Base-by-base conservation (phyloP, 2,329 filamentous ascomycete species). In the Monilinia fructicola region DNA sequence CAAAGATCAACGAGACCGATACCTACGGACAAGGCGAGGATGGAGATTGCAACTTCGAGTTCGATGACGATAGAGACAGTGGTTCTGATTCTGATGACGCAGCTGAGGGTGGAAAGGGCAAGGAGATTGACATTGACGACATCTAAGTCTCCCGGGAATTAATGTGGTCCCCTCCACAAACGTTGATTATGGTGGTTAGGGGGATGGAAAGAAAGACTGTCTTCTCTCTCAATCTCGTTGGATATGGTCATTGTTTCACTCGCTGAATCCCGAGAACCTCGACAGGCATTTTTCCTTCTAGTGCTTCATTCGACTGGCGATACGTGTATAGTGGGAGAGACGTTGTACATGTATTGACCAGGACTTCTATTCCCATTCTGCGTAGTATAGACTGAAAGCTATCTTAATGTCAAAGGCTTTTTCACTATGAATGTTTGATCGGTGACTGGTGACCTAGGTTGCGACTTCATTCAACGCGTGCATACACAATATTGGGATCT, bases 1-100 rank as follows among this genome's bases (percentile, higher is more conserved):
- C 95, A 79, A 98, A 98, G 90, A 99, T 99, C 87, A 99, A 99
- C 87, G 95, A 99, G 87, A 97, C 93, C 71, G 95, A 98, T 81
- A 96, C 92, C 58, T 96, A 90, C 77, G 87, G 92, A 76, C 91
- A 93, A 80, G 91, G 93, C 79, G 93, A 93, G 80, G 90, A 96
- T 79, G 94, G 95, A 80, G 92, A 97, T 77, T 92, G 91, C 82
- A 95, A 95, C 82, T 97, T 99, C 84, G 95, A 98, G 83, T 98
- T 98, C 84, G 95, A 96, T 82, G 93, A 98, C 80, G 94, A 97
- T 80, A 84, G 89, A 72, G 74, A 72, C 62, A 89, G 91, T 76
- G 85, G 83, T 61, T 84, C 82, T 55, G 81, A 85, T 35, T 83
- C 82, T 64, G 84, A 81, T 63, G 82, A 77, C 59, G 63, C 31